Base-by-base conservation (phyloP, 805 yeast species). In the Kodamaea sagamina region DNA sequence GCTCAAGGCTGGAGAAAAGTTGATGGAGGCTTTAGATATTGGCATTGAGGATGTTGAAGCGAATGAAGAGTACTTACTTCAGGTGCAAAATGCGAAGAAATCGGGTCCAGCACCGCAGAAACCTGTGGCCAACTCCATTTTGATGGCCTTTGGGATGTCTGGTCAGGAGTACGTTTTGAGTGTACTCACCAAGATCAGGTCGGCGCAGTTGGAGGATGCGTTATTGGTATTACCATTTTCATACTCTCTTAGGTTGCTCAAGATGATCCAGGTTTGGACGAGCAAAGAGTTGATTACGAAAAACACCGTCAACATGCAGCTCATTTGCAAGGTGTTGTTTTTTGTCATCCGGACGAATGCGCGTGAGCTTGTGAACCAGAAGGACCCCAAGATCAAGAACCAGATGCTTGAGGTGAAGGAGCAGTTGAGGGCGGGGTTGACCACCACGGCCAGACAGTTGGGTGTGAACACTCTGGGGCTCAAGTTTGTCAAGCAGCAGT, bases 201-300 rank as follows among this genome's bases (percentile, higher is more conserved):
- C 96, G 0, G 77, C 95, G 0, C 96, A 92, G 55, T 67, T 93
- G 26, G 97, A 92, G 55, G 99, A 93, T 65, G 96, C 98, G 1
- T 73, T 93, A 43, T 66, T 93, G 36, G 95, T 93, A 1, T 71
- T 93, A 42, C 97, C 99, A 24, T 90, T 92, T 57, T 88, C 95
- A 8, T 85, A 83, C 63, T 83, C 90, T 2, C 60, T 82, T 43
- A 79, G 78, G 51, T 72, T 93, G 39, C 73, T 93, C 49, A 74
- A 74, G 52, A 86, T 89, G 53, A 79, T 93, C 42, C 84, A 81
- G 49, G 72, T 79, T 21, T 90, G 96, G 88, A 79, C 93, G 28
- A 58, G 59, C 42, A 63, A 69, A 40, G 68, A 68, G 19, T 52
- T 64, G 43, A 51, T 63, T 32, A 62, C 70, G 32, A 61, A 66